Evolutionary conservation across 257 asterid species (phyloP).

Genomic region (Nicotiana sylvestris): DNA sequence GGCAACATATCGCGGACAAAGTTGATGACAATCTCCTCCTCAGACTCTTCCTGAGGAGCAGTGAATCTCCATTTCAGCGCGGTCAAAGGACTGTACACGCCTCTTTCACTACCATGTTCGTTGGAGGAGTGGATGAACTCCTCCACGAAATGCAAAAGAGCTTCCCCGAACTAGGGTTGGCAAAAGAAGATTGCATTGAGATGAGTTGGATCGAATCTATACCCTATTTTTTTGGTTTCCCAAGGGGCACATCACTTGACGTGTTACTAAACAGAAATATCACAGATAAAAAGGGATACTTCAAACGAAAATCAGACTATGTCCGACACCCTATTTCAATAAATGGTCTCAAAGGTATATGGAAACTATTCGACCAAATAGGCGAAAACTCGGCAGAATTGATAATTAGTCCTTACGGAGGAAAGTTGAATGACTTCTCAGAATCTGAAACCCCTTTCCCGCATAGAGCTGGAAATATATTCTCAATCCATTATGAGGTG

Average conservation of each 20-base stretch:
- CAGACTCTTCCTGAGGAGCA: background rate
- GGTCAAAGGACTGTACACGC: background rate
- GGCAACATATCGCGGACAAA: background rate
- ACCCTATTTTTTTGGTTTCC: background rate
- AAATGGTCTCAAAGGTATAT: slow-evolving; percentile 1
- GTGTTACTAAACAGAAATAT: background rate
- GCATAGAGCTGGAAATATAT: background rate
- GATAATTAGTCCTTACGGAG: slow-evolving; percentile 1
- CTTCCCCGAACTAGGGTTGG: background rate
- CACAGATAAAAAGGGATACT: background rate
- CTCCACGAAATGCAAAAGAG: background rate
- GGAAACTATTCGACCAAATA: background rate
- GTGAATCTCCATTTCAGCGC: background rate
- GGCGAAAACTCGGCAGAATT: background rate
- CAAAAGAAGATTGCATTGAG: background rate
- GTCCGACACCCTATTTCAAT: background rate
- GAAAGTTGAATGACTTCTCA: background rate
- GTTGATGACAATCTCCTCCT: background rate
- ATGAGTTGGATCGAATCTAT: slow-evolving; percentile 6
- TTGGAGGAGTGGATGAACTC: background rate
- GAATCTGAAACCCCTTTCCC: background rate
- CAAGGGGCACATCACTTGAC: background rate
- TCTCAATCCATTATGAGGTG: background rate
- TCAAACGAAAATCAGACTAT: slow-evolving; percentile 9
- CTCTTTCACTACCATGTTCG: background rate